Percentiles rank a stretch among this genome's conserved stretches.
These are phyloP conservation scores for Trypanosoma avium DNA, from an alignment of 208 protist species.

Conservation along the genomic window DNA sequence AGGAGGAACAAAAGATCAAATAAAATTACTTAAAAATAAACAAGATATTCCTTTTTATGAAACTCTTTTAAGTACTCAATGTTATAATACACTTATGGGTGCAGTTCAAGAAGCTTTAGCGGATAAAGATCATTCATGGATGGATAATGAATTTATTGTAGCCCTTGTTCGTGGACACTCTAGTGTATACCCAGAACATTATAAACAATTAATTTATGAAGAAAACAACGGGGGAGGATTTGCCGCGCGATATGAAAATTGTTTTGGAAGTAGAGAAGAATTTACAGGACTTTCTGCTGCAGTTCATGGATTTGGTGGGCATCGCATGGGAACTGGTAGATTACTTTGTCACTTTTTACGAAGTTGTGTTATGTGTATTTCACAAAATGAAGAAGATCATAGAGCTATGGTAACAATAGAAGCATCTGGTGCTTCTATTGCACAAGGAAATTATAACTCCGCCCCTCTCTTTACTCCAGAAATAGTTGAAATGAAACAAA, in stretches of 20 bases:
- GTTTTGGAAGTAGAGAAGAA: conserved; percentile 64
- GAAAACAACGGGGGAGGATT: conserved; percentile 67
- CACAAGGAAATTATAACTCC: background rate
- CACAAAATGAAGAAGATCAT: background rate
- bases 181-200: conserved; percentile 44
- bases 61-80: conserved; percentile 62
- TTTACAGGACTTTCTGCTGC: conserved; percentile 62
- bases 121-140: conserved; percentile 50
- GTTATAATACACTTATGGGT: conserved; percentile 56
- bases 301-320: conserved; percentile 69
- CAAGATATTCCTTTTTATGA: conserved; percentile 42
- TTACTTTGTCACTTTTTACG: conserved; percentile 14
- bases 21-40: conserved; percentile 23
- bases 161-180: conserved; percentile 60
- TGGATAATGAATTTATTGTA: conserved; percentile 88
- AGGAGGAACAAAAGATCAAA: conserved; percentile 32
- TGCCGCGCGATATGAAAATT: conserved; percentile 51
- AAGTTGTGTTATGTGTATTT: background rate
- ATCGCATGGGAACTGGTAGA: conserved; percentile 14
- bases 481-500: background rate
- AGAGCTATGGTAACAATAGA: background rate
- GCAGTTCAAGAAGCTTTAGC: conserved; percentile 55
- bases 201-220: conserved; percentile 51
- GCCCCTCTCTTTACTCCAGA: background rate
- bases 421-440: background rate